These are phyloP conservation scores for Pythium grandisporangium DNA, from an alignment of 352 stramenopile species.

Conservation along the genomic window DNA sequence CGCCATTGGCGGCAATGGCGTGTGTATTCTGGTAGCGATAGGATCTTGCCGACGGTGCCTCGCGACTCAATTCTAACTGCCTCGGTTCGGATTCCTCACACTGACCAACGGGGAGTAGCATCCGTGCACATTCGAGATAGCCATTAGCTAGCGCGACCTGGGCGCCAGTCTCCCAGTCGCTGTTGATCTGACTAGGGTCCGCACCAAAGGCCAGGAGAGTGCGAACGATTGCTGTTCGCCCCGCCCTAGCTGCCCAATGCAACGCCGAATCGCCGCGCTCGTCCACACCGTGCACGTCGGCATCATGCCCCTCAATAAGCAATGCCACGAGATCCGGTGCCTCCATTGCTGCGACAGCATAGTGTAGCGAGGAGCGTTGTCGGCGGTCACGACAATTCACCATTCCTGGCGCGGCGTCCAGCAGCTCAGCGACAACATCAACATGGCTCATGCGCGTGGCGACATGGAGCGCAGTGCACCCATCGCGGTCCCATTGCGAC, in stretches of 20 bases:
- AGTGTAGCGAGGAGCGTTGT: conserved; percentile 26
- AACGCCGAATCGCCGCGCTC: conserved; percentile 59
- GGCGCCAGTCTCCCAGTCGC: conserved; percentile 41
- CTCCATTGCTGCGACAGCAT: conserved; percentile 20
- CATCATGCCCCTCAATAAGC: conserved; percentile 19
- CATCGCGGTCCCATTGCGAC: conserved; percentile 17
- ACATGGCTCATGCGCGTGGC: neutral
- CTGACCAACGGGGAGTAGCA: conserved; percentile 34
- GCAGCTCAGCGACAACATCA: neutral
- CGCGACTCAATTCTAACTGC: neutral
- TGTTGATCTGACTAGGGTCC: conserved; percentile 34
- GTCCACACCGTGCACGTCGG: conserved; percentile 31
- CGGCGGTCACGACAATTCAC: conserved; percentile 4
- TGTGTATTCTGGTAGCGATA: conserved; percentile 2
- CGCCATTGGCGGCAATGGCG: neutral
- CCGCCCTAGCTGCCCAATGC: conserved; percentile 53
- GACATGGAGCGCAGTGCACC: conserved; percentile 11
- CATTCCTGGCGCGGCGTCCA: neutral
- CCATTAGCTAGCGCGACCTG: conserved; percentile 34
- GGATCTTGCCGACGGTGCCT: conserved; percentile 16
- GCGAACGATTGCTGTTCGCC: conserved; percentile 23
- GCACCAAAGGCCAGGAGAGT: conserved; percentile 33
- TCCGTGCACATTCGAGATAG: conserved; percentile 34
- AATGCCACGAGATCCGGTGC: conserved; percentile 11
- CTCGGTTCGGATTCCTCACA: conserved; percentile 1